Conservation (phyloP, 805 yeast species). For the Blastobotrys chiropterorum region DNA sequence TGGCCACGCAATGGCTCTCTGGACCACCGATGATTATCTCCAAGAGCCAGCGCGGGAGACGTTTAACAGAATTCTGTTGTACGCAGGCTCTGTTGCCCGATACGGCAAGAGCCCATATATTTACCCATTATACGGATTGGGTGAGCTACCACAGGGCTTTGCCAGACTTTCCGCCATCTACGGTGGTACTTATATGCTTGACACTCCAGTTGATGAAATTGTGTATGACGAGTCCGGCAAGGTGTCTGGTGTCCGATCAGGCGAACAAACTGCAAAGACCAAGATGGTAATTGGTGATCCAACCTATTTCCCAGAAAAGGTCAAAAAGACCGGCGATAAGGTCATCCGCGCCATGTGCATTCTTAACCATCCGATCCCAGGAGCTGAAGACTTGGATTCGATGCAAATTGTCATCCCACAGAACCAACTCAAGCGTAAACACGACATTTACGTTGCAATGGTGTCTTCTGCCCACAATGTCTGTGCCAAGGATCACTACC, state of each 20-base stretch:
- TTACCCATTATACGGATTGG: slow-evolving; percentile 93
- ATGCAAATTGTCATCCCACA: slow-evolving; percentile 94
- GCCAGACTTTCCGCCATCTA: slow-evolving; percentile 94
- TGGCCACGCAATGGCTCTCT: slow-evolving; percentile 98
- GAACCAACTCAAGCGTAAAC: slow-evolving; percentile 85
- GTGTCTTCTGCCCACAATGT: slow-evolving; percentile 87
- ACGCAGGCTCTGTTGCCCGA: slow-evolving; percentile 85
- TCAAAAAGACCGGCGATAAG: slow-evolving; percentile 61
- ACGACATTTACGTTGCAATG: slow-evolving; percentile 91
- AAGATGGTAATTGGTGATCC: slow-evolving; percentile 96
- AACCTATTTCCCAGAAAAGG: slow-evolving; percentile 87
- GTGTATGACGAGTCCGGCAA: slow-evolving; percentile 65
- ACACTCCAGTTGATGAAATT: slow-evolving; percentile 89
- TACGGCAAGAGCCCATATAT: slow-evolving; percentile 96
- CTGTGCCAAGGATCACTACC: slow-evolving; percentile 77
- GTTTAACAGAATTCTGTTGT: slow-evolving; percentile 75
- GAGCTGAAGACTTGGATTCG: slow-evolving; percentile 77
- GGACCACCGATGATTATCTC: slow-evolving; percentile 87
- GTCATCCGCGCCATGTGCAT: slow-evolving; percentile 86
- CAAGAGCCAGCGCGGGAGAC: slow-evolving; percentile 88
- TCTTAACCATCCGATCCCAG: slow-evolving; percentile 81
- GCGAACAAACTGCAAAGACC: slow-evolving; percentile 86
- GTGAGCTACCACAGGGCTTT: slow-evolving; percentile 98
- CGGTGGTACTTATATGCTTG: slow-evolving; percentile 98
- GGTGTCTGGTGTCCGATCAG: slow-evolving; percentile 82